Evolutionary conservation across 208 protist genomes (phyloP), one percentile per base, ranked within the genome.

Genomic region (Angomonas desouzai): DNA sequence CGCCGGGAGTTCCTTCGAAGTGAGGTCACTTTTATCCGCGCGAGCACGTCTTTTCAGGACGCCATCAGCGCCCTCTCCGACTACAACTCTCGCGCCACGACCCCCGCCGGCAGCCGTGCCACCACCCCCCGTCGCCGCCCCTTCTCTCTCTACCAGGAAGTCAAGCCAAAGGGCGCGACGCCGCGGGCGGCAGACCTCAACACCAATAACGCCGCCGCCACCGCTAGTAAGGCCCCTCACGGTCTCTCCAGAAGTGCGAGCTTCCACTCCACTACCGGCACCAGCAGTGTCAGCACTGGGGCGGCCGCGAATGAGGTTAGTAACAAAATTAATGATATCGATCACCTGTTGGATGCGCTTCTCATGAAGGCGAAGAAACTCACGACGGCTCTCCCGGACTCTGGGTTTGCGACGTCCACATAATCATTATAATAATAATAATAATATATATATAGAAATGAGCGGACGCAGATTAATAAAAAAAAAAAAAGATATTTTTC

Each of bases 41-140:
- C 74, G 22, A 83, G 74, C 18, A 68, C 67, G 38, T 77, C 77
- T 45, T 77, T 83, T 36, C 65, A 79, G 36, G 78, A 85, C 33
- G 6, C 64, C 49, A 48, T 76, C 66, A 18, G 63, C 66, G 47
- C 61, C 36, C n/a, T 68, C 55, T 29, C 74, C 60, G 27, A 66
- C 9, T 28, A 43, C 55, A 71, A 43, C 59, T 47, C 38, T 20
- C 40, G 48, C 49, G 3, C 47, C 27, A 34, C 16, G 33, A 68
- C 29, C 53, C 61, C 60, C n/a, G 28, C 36, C 30, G 68, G 62
- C 36, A 77, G 48, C 32, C 36, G 10, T 3, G n/a, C 56, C 6
- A 51, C 13, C 25, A 62, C 59, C 2, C 20, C 66, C 32, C 43
- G n/a, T n/a, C 16, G 58, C 45, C 74, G 75, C 3, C 70, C 71